Evolutionary conservation across 2,329 filamentous ascomycete species (phyloP), one percentile per base, ranked within the genome.

Genomic region (Diaporthe caulivora): DNA sequence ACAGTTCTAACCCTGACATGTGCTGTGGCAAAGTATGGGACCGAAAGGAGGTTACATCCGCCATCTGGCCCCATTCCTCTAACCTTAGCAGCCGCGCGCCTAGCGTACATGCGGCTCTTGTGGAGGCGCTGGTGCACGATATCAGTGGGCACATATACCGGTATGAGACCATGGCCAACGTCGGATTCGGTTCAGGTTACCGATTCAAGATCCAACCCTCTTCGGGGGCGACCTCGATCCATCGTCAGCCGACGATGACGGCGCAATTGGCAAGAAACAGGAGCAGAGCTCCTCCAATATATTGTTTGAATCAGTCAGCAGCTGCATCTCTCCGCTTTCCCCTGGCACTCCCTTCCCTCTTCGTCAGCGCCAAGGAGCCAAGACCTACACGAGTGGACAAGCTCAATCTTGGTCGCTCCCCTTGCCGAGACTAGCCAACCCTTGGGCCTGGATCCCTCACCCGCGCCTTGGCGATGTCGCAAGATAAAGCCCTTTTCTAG

Each of bases 311-410:
- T 60, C 53, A 70, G n/a, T 47, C 68, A 70, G 55, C 42, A 21
- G 15, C 15, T 49, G n/a, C 68, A 1, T 70, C 21, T 58, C 55
- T 40, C 68, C 40, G 53, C 42, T 60, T 70, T 17, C 68, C 68
- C 68, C 68, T 70, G 68, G 68, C 54, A 44, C 55, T 70, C 54
- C 42, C 55, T 70, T 42, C 54, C 54, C 44, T 58, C 54, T 70
- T 70, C 42, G 68, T 70, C 68, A 40, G 42, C 54, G 68, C 68
- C 68, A 70, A 70, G 68, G 1, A 18, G 68, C 68, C 68, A 70
- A 70, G 68, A 70, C n/a, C 40, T 70, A 49, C 34, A 51, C 42
- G 54, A 60, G 54, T 55, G 54, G 68, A 51, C 54, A 40, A 70
- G 68, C 54, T 70, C 68, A 58, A 47, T 49, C 68, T 70, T 49